Evolutionary conservation across 805 yeast species (phyloP).

Genomic region (Cyberlindnera sargentensis): DNA sequence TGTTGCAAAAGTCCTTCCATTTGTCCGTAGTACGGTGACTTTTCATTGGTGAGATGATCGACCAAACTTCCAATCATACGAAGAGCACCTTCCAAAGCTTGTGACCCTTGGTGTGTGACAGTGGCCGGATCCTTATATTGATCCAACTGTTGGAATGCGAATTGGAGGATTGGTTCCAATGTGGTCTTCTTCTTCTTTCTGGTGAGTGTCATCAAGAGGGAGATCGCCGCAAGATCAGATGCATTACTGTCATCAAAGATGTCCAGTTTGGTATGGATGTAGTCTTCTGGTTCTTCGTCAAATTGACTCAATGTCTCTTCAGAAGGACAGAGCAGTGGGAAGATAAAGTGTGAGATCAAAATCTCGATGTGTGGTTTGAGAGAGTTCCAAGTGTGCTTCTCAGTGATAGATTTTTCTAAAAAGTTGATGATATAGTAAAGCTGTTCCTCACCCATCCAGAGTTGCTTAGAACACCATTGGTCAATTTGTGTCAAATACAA

Average conservation of each 20-base stretch:
- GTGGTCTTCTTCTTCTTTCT: conserved; percentile 57
- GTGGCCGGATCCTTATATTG: conserved; percentile 26
- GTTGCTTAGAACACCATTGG: conserved; percentile 56
- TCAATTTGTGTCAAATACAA: conserved; percentile 62
- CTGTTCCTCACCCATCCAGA: conserved; percentile 67
- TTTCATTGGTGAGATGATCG: conserved; percentile 44
- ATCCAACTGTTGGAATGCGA: conserved; percentile 45
- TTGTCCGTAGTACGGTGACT: conserved; percentile 51
- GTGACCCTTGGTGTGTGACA: conserved; percentile 43
- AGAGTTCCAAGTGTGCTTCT: conserved; percentile 56
- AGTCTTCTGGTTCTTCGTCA: conserved; percentile 85
- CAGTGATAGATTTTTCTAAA: conserved; percentile 51
- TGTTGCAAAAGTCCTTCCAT: conserved; percentile 62
- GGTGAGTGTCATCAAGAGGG: conserved; percentile 64
- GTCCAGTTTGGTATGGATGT: conserved; percentile 67
- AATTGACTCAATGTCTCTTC: conserved; percentile 64
- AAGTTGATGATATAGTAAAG: conserved; percentile 61
- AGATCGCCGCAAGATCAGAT: conserved; percentile 76
- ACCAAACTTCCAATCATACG: conserved; percentile 73
- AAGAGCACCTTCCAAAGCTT: conserved; percentile 67
- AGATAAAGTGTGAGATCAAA: conserved; percentile 63
- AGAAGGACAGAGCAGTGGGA: conserved; percentile 67
- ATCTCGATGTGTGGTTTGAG: conserved; percentile 60
- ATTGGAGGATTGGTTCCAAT: conserved; percentile 52
- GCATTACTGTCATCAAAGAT: conserved; percentile 53